Percentiles rank a stretch among this genome's conserved stretches.
phyloP scores from a whole-genome alignment of 106 monocot genomes.

The Triglochin maritima region DNA sequence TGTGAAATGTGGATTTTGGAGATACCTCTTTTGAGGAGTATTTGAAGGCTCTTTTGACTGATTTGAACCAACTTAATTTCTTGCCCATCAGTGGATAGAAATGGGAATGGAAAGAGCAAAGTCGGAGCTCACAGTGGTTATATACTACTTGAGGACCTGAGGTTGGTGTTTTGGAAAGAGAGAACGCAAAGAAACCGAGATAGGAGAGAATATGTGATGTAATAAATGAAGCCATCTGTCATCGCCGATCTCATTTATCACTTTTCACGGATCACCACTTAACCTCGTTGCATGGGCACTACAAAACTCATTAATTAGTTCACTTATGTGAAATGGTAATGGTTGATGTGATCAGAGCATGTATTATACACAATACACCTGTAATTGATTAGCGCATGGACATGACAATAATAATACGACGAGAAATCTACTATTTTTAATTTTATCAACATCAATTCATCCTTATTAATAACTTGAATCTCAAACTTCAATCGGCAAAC shows the following conservation, averaged over 20 bases:
- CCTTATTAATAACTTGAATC: no score
- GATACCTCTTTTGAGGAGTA: constrained; percentile 17
- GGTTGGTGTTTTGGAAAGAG: not conserved
- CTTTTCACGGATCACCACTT: not conserved
- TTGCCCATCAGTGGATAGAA: constrained; percentile 27
- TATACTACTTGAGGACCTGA: not conserved
- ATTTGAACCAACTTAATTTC: constrained; percentile 45
- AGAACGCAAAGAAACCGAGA: not conserved
- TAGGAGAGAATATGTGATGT: not conserved
- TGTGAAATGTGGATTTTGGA: not conserved
- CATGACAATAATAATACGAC: no score
- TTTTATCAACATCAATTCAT: no score
- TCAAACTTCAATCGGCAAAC: no score
- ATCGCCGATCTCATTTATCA: constrained; percentile 5
- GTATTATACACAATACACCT: no score
- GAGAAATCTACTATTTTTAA: no score
- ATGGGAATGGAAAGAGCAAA: not conserved
- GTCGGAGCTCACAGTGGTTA: not conserved
- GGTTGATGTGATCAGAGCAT: no score
- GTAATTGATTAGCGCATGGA: no score
- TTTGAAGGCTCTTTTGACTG: constrained; percentile 66
- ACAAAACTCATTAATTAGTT: no score
- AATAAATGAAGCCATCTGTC: not conserved
- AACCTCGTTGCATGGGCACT: no score
- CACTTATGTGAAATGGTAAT: no score